phyloP scores from a whole-genome alignment of 768 basidiomycete genomes.

The Boletus eberwhitei region DNA sequence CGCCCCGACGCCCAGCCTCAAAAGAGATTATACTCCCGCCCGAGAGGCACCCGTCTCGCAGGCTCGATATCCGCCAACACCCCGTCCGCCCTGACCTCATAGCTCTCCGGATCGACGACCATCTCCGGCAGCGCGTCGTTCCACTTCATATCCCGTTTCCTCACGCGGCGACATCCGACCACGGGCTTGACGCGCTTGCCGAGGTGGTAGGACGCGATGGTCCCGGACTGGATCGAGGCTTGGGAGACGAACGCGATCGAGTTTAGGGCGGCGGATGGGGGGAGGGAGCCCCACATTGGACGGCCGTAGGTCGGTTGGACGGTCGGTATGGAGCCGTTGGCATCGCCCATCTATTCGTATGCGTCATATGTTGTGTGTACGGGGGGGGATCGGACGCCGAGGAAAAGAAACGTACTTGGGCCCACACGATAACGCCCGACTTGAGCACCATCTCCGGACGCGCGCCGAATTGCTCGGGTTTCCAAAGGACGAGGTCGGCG shows the following conservation, averaged over 20 bases:
- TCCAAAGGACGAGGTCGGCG: constrained; percentile 96
- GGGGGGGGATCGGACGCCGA: too few species aligned
- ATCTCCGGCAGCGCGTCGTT: constrained; percentile 81
- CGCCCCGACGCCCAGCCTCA: constrained; percentile 34
- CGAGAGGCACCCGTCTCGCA: constrained; percentile 65
- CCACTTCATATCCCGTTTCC: constrained; percentile 92
- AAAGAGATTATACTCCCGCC: constrained; percentile 76
- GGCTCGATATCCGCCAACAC: constrained; percentile 72
- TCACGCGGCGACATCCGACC: constrained; percentile 65
- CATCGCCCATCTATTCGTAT: constrained; percentile 75
- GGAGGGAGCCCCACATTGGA: constrained; percentile 91
- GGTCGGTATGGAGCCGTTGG: constrained; percentile 93
- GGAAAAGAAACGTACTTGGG: constrained; percentile 51
- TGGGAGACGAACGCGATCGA: constrained; percentile 86
- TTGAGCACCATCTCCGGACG: constrained; percentile 95
- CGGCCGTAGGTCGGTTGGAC: constrained; percentile 85
- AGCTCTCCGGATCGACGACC: constrained; percentile 89
- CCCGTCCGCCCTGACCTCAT: constrained; percentile 80
- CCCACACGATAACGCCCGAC: constrained; percentile 89
- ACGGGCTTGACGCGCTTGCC: constrained; percentile 76
- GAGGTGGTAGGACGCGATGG: constrained; percentile 63
- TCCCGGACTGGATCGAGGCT: constrained; percentile 57
- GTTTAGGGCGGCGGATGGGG: constrained; percentile 76
- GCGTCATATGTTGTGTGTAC: not conserved
- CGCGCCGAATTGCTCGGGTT: constrained; percentile 87